Evolutionary conservation across 805 yeast species (phyloP), one percentile per base, ranked within the genome.

Genomic region (Yarrowia yakushimensis): DNA sequence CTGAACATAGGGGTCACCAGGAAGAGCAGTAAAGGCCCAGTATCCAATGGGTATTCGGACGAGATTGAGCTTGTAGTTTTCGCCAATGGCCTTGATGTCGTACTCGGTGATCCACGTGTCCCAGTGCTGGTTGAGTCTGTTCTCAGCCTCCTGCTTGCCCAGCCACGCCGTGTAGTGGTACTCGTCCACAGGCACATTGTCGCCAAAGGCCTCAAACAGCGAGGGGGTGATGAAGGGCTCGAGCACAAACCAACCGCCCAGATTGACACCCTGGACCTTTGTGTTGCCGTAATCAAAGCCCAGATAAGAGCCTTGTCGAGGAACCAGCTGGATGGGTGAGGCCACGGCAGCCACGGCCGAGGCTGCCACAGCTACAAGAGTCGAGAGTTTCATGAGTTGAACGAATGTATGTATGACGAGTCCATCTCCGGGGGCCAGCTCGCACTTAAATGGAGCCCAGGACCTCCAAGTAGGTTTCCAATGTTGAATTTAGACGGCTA

Each of bases 31-130:
- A 73, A 88, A 90, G 10, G 97, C 97, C 98, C 98, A 93, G 77
- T 92, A 92, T 11, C 97, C 97, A 62, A 92, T 83, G 46, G 98
- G 97, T 64, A 92, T 86, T 70, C 97, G 84, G 20, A 90, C 97
- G 67, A 86, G 78, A 74, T 92, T 93, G 66, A 92, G 78, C 1
- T 97, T 97, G 62, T 78, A 78, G 12, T 68, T 69, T 13, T 42
- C 54, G 5, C 79, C 79, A 60, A 92, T 88, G 61, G 77, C 71
- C 55, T 74, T 67, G 69, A 93, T 85, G 73, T 92, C 97, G 22
- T 73, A 69, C 73, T 88, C 96, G 9, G 86, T 85, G 71, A 83
- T 82, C 84, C 88, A 92, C 15, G 88, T 77, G 50, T 77, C 72
- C 97, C 97, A 92, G 76, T 92, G 98, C 34, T 79, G 69, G 42